These are phyloP conservation scores for Malus fusca DNA, from an alignment of 306 rosid genomes.

Conservation along the genomic window DNA sequence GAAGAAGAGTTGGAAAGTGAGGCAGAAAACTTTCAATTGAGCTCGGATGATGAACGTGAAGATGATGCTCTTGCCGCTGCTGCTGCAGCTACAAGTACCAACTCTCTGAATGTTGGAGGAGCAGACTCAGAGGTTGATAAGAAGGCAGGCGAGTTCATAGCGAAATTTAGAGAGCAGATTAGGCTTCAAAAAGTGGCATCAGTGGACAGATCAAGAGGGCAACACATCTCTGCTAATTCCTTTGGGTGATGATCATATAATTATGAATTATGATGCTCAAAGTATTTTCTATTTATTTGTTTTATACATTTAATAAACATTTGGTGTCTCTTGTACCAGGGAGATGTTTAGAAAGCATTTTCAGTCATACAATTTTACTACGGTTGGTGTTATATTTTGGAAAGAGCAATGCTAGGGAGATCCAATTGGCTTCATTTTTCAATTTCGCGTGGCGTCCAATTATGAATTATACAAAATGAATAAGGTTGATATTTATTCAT, in stretches of 20 bases:
- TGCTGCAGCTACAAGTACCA: constrained; percentile 20
- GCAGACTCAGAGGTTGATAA: constrained; percentile 76
- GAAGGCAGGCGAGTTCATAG: constrained; percentile 94
- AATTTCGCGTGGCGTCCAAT: neutral
- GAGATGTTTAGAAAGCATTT: neutral
- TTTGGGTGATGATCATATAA: constrained; percentile 30
- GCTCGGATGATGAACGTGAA: constrained; percentile 39
- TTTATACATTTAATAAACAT: neutral
- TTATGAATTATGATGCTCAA: neutral
- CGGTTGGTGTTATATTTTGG: neutral
- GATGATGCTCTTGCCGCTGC: neutral
- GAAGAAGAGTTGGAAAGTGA: constrained; percentile 27
- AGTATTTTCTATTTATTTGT: neutral
- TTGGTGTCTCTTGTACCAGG: neutral
- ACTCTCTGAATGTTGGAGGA: constrained; percentile 34
- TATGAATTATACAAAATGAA: no score
- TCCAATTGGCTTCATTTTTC: neutral
- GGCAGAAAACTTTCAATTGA: constrained; percentile 25
- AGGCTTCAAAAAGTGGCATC: constrained; percentile 82
- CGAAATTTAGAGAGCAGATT: constrained; percentile 83
- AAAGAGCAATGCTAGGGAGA: neutral
- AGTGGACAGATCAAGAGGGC: constrained; percentile 58
- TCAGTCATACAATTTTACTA: neutral
- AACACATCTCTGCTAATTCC: constrained; percentile 22
- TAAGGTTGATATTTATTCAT: no score